These are phyloP conservation scores for Berberis vulgaris DNA, from an alignment of 164 flowering plant species.

Conservation along the genomic window DNA sequence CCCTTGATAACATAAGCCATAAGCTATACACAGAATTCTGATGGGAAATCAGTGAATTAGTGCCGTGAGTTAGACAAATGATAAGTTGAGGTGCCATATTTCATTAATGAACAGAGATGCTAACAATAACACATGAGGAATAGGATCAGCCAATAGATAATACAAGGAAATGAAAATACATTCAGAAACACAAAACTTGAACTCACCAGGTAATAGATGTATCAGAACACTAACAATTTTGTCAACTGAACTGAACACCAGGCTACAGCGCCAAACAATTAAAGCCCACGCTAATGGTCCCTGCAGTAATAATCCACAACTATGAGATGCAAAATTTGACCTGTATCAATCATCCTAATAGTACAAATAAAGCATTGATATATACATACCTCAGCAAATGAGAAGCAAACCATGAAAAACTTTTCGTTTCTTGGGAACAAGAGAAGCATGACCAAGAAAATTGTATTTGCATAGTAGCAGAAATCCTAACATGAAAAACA, in stretches of 20 bases:
- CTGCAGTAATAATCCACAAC: conserved; percentile 28
- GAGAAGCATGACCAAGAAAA: conserved; percentile 77
- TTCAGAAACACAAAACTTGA: neutral
- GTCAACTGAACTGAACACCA: conserved; percentile 90
- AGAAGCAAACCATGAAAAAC: conserved; percentile 97
- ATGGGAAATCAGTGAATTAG: too few relatives aligned
- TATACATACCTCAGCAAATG: conserved; percentile 85
- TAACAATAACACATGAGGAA: too few relatives aligned
- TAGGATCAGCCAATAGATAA: too few relatives aligned
- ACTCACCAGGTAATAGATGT: conserved; percentile 92
- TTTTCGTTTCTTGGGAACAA: conserved; percentile 86
- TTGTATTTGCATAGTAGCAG: conserved; percentile 96
- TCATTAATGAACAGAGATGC: too few relatives aligned
- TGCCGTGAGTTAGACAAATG: too few relatives aligned
- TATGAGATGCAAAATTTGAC: neutral
- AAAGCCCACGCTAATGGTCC: conserved; percentile 98
- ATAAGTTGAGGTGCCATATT: too few relatives aligned
- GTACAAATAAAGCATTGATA: neutral
- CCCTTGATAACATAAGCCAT: too few relatives aligned
- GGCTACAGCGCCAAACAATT: conserved; percentile 97
- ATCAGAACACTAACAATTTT: conserved; percentile 92
- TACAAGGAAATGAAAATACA: neutral
- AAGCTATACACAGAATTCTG: too few relatives aligned
- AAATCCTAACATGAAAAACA: conserved; percentile 55
- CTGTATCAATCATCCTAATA: neutral